Base-by-base conservation (phyloP, 2,329 filamentous ascomycete species). In the Fusarium tupiense region DNA sequence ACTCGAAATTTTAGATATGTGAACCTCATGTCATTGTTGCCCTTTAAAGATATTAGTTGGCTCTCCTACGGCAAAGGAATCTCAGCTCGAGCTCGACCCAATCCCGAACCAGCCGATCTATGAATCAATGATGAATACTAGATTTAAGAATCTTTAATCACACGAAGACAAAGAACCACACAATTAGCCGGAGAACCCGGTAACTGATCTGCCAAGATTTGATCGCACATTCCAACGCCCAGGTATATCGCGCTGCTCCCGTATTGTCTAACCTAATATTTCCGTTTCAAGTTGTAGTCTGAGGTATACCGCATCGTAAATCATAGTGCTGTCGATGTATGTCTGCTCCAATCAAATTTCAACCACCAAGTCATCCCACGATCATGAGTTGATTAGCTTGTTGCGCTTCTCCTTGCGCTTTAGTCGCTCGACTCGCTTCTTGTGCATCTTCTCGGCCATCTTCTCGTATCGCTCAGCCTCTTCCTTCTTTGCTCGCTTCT, bases 361-460 rank as follows among this genome's bases (percentile, higher is more conserved):
- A 43, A 57, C 37, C 58, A 41, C 41, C 57, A 46, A 53, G 14
- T 38, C n/a, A 31, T 22, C 29, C 49, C 47, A 5, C 37, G 53
- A 75, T 83, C 86, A 92, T 69, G 90, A 92, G 82, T 92, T 91
- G 79, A 93, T 81, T 82, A 94, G 85, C 86, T 96, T 96, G 84
- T 96, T 99, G 81, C 96, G 91, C 91, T 98, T 98, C 88, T 99
- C 96, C 84, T 94, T 93, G 81, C 95, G 90, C 91, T 95, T 98
- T 83, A 98, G 84, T 78, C 96, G 90, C 85, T 99, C 96, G 19
- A 98, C 92, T 71, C 95, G 89, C 88, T 98, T 98, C 84, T 90
- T 91, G 86, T 98, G 96, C 96, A 99, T 98, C 87, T 96, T 98
- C 85, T 95, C 94, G 26, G 95, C 96, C 90, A 99, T 90, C 87